Conservation (phyloP, 345 rosid genomes). For the Mercurialis annua region DNA sequence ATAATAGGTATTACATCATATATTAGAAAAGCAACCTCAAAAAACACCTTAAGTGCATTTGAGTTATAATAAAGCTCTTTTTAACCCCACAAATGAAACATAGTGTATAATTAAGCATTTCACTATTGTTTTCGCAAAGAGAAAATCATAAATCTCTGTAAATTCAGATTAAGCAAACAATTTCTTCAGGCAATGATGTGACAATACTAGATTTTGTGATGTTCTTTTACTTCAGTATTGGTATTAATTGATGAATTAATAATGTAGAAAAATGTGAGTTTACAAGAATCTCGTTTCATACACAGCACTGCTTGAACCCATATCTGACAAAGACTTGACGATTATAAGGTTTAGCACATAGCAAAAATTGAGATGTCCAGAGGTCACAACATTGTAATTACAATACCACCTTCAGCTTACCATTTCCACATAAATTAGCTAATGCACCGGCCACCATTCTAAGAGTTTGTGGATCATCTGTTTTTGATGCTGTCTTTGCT, state of each 20-base stretch:
- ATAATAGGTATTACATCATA: not conserved
- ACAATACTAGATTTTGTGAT: not conserved
- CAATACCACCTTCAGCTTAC: conserved; percentile 38
- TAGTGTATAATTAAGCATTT: not conserved
- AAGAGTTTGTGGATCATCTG: conserved; percentile 83
- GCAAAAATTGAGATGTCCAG: not conserved
- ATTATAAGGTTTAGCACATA: not conserved
- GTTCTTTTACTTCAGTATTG: not conserved
- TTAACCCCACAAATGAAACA: not conserved
- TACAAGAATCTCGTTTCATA: not conserved
- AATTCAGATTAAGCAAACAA: not conserved
- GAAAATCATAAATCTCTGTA: not conserved
- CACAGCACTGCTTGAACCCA: not conserved
- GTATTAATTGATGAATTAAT: not conserved
- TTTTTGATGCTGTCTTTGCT: conserved; percentile 63
- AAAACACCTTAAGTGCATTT: not conserved
- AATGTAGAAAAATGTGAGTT: not conserved
- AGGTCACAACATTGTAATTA: not conserved
- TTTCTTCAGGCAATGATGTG: too few relatives aligned
- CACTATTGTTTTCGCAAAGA: not conserved
- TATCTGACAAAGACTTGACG: not conserved
- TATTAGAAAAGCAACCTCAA: not conserved
- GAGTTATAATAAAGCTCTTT: not conserved
- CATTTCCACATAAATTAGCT: conserved; percentile 91
- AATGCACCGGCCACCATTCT: conserved; percentile 98